Base-by-base conservation (phyloP, 2,329 filamentous ascomycete species). In the Ophiostoma perfectum region DNA sequence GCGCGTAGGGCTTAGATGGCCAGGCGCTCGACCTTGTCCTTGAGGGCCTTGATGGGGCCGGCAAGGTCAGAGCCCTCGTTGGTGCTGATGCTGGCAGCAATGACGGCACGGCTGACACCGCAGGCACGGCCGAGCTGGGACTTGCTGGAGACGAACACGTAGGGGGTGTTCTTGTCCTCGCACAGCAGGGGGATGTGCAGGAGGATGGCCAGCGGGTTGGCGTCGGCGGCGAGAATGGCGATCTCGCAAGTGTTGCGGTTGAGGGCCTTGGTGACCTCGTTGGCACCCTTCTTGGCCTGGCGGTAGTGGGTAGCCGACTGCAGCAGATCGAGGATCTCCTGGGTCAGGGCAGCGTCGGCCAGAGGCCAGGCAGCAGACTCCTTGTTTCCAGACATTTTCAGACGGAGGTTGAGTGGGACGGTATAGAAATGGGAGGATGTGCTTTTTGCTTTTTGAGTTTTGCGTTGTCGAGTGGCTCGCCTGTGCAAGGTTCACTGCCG, bases 11-110 rank as follows among this genome's bases (percentile, higher is more conserved):
- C 63, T 47, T 89, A 97, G 82, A 97, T 97, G 83, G 94, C 93
- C 74, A 97, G 86, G 75, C 93, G 87, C 86, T 98, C 94, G 68
- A 98, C 91, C 88, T 97, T 96, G 81, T 96, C 91, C 84, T 94
- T 96, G 76, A 97, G 84, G 73, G 88, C 85, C 75, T 90, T 86
- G 80, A 98, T 97, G 84, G 96, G 92, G 76, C 87, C 86, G 79
- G 89, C 91, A 70, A 98, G 84, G 80, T 97, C 93, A 76, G 87
- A 91, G 52, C 90, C 90, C 81, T 96, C 92, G 85, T 96, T 96
- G 80, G 90, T 93, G 73, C 92, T 97, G 80, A 98, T 96, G 76
- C 85, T 89, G 71, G 88, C 89, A 55, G 92, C 90, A 75, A 98
- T 97, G 71, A 98, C 93, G 68, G 92, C 85, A 70, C 94, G 86